Evolutionary conservation across 2,329 filamentous ascomycete species (phyloP).

Genomic region (Acephala macrosclerotiorum): DNA sequence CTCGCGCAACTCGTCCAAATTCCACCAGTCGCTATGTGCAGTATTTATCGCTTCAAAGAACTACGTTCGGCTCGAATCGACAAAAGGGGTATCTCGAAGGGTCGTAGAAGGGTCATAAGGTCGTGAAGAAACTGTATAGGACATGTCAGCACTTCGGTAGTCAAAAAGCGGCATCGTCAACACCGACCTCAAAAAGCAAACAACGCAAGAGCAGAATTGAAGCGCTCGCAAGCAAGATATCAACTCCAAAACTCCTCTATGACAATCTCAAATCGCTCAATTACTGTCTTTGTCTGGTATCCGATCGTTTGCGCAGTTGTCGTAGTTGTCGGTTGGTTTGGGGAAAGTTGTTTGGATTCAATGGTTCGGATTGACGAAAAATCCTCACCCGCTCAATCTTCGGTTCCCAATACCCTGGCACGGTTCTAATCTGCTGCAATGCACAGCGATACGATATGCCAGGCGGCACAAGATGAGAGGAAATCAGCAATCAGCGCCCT

Average conservation of each 20-base stretch:
- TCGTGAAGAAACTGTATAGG: slow-evolving; percentile 33
- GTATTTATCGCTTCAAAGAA: slow-evolving; percentile 6
- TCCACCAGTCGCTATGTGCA: slow-evolving; percentile 15
- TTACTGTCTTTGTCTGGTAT: background rate
- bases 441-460: background rate
- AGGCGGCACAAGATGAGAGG: slow-evolving; percentile 1
- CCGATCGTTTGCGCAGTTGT: background rate
- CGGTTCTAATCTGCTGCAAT: background rate
- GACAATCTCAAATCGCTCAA: background rate
- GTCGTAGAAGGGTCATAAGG: slow-evolving; percentile 35
- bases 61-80: background rate
- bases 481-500: slow-evolving; percentile 7
- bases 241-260: slow-evolving; percentile 23
- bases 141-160: background rate
- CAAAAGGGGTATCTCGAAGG: slow-evolving; percentile 31
- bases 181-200: slow-evolving; percentile 17
- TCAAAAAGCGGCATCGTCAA: slow-evolving; percentile 1
- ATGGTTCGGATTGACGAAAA: background rate
- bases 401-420: background rate
- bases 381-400: background rate
- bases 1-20: slow-evolving; percentile 16
- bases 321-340: background rate
- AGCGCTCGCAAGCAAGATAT: slow-evolving; percentile 8
- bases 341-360: background rate
- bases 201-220: background rate